These are phyloP conservation scores for Gnaphalium uliginosum DNA, from an alignment of 129 eudicot genomes.

Conservation along the genomic window DNA sequence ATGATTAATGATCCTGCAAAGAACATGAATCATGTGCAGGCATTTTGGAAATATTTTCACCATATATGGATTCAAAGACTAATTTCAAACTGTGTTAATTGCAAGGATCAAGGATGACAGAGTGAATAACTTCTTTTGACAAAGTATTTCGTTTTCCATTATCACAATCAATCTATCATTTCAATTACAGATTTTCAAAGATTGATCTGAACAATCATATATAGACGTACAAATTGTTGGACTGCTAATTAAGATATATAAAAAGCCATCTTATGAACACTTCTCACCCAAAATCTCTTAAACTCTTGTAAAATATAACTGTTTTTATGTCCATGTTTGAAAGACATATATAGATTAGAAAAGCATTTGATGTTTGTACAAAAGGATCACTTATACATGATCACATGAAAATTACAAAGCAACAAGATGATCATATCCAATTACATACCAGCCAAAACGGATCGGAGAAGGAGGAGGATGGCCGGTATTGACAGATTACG, in stretches of 20 bases:
- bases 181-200: background rate
- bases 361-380: no score
- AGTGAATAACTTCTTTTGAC: background rate
- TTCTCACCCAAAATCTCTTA: no score
- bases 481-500: conserved; percentile 15
- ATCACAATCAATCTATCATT: no score
- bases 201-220: background rate
- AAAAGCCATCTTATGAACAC: no score
- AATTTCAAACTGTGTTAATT: background rate
- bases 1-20: background rate
- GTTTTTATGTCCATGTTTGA: background rate
- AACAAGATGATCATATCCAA: background rate
- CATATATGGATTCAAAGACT: background rate
- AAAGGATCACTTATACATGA: background rate
- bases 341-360: no score
- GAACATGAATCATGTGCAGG: background rate
- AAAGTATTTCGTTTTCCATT: no score
- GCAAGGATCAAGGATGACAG: background rate
- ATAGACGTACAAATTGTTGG: no score
- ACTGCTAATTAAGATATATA: no score
- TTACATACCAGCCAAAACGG: background rate
- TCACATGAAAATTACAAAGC: background rate
- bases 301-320: background rate
- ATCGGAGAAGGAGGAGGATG: background rate
- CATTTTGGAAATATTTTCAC: background rate